These are phyloP conservation scores for Phytophthora pinifolia DNA, from an alignment of 352 stramenopile genomes.

Conservation along the genomic window DNA sequence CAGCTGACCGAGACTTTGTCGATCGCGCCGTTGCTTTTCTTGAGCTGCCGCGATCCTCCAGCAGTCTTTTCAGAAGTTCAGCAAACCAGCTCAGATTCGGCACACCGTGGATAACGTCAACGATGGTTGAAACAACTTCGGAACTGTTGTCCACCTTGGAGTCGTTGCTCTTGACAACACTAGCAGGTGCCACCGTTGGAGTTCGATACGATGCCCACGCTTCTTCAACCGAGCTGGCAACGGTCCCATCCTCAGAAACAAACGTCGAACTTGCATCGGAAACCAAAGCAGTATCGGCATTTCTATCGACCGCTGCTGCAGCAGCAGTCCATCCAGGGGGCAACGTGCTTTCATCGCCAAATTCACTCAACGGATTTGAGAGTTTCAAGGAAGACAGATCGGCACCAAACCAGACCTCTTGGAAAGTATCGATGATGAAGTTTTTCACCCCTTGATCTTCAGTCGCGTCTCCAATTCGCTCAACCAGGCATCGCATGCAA, in stretches of 20 bases:
- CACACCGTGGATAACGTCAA: constrained; percentile 79
- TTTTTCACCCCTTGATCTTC: constrained; percentile 84
- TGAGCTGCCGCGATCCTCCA: constrained; percentile 33
- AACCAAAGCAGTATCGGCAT: not conserved
- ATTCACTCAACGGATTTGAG: constrained; percentile 32
- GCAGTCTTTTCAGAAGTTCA: constrained; percentile 59
- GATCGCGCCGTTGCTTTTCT: constrained; percentile 17
- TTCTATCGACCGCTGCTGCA: constrained; percentile 3
- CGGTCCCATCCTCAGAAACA: constrained; percentile 57
- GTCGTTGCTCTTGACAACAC: constrained; percentile 60
- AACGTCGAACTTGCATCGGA: constrained; percentile 33
- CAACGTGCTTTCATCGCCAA: constrained; percentile 41
- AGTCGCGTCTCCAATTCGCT: constrained; percentile 65
- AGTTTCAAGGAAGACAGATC: constrained; percentile 51
- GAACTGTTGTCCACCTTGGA: constrained; percentile 65
- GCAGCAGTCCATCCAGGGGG: constrained; percentile 57
- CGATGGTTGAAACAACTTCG: constrained; percentile 63
- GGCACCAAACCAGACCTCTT: constrained; percentile 84
- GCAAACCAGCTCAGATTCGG: constrained; percentile 76
- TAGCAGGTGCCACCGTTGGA: constrained; percentile 55
- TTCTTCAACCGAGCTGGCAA: constrained; percentile 51
- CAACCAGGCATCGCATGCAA: constrained; percentile 76
- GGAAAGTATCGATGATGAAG: constrained; percentile 84
- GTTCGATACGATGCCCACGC: constrained; percentile 62
- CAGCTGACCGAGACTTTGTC: constrained; percentile 46